Base-by-base conservation (phyloP, 305 asterid species). In the Fraxinus sp. region DNA sequence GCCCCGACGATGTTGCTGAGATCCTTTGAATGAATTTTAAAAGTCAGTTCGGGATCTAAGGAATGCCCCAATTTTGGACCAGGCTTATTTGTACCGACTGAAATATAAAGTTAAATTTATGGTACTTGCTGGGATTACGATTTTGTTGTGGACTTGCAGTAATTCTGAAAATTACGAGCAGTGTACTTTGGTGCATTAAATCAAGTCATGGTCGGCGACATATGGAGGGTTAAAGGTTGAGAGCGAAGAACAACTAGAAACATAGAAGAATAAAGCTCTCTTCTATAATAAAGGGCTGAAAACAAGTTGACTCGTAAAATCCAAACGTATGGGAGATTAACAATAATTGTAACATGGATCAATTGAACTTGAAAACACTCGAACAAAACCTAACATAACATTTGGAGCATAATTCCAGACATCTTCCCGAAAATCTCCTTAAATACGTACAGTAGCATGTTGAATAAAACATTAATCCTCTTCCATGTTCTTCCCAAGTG, bases 351-450 rank as follows among this genome's bases (percentile, higher is more conserved):
- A 36, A 73, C 30, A 73, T 18, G 28, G 49, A 73, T 8, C 77
- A 36, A 73, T 35, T 73, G 77, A 72, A 35, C 49, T 35, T 33
- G 9, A 73, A 73, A 73, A 73, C 76, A 33, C 16, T 36, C 76
- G 8, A 71, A 71, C 49, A 35, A 73, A 36, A 73, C 46, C 16
- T 8, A n/a, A 30, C 32, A 33, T 79, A 75, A 80, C 80, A 84
- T 32, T 75, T 77, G 79, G 79, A 71, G 78, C 80, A 78, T 70
- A 74, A 14, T 64, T 77, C 6, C 6, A 59, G 74, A 80, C 80
- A 64, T 55, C 89, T 77, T 68, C 76, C 82, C 85, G 24, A 75
- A 89, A 85, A 71, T n/a, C 71, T 66, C 84, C 86, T 81, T 76
- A 81, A 81, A 75, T 78, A 87, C 84, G 80, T 26, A 74, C 82